Base-by-base conservation (phyloP, 164 flowering plant species). In the Hamamelis virginiana region DNA sequence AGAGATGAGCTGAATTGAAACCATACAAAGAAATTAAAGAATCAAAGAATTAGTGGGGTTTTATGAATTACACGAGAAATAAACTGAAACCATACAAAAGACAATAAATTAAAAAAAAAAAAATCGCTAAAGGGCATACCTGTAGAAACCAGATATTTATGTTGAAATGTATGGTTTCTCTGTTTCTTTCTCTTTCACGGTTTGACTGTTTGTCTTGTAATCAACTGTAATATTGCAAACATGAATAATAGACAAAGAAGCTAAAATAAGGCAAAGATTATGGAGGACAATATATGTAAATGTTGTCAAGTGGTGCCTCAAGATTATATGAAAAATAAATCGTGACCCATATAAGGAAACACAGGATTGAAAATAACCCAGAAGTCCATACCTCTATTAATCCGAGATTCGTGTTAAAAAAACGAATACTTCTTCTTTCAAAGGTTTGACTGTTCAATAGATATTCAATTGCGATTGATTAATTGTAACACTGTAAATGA, bases 401-500 rank as follows among this genome's bases (percentile, higher is more conserved):
- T 28, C 65, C 60, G n/a, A 50, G 13, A n/a, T 64, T 56, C 5
- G 0, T 16, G 41, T 21, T 38, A 2, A 13, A 55, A n/a, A 41
- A 27, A 28, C 26, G 23, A 22, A 47, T 4, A 16, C 44, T 8
- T 15, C 26, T 33, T 33, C 41, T 33, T 33, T 57, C 65, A 57
- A 13, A 12, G 55, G 4, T 44, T 22, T 52, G 59, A 21, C 62
- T 27, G 44, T 28, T 16, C 21, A 5, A 28, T 45, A 59, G 62
- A 4, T 21, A 28, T 59, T 59, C 62, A 59, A 33, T 5, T 14
- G 44, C 15, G n/a, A 33, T 5, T n/a, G n/a, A n/a, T n/a, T n/a
- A n/a, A n/a, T n/a, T n/a, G n/a, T 6, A 33, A 33, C 6, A 9
- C 21, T 8, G 53, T 25, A 74, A 77, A 77, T 67, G 61, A 71